Evolutionary conservation across 345 rosid genomes (phyloP).

Genomic region (Fremontodendron californicum): DNA sequence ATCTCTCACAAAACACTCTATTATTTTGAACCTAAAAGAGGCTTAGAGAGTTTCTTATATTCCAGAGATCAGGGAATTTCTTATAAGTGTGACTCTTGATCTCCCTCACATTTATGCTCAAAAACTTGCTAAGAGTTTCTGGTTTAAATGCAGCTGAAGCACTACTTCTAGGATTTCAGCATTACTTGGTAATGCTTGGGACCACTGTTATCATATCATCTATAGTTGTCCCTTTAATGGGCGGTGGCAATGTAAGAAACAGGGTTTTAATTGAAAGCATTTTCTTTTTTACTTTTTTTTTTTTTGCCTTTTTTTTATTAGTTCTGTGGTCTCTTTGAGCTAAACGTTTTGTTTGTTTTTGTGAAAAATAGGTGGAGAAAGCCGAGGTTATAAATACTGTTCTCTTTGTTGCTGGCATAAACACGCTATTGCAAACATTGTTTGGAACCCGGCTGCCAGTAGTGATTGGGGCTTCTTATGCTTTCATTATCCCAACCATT

Average conservation of each 20-base stretch:
- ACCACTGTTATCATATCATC: slow-evolving; percentile 69
- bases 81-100: neutral
- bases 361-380: slow-evolving; percentile 57
- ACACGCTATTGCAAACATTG: slow-evolving; percentile 64
- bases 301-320: neutral
- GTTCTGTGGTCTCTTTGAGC: neutral
- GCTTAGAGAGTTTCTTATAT: neutral
- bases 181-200: slow-evolving; percentile 89
- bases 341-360: slow-evolving; percentile 4
- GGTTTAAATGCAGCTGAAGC: slow-evolving; percentile 60
- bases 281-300: neutral
- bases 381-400: slow-evolving; percentile 70
- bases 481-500: slow-evolving; percentile 64
- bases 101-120: neutral
- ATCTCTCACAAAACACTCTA: neutral
- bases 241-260: slow-evolving; percentile 73
- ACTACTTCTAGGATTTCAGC: slow-evolving; percentile 72
- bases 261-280: neutral
- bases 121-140: neutral
- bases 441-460: slow-evolving; percentile 85
- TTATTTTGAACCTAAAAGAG: neutral
- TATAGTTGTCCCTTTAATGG: slow-evolving; percentile 71
- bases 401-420: slow-evolving; percentile 73
- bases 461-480: slow-evolving; percentile 72
- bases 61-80: neutral